Evolutionary conservation across 73 alveolate genomes (phyloP), one percentile per base, ranked within the genome.

Genomic region (Paramecium tetraurelia): DNA sequence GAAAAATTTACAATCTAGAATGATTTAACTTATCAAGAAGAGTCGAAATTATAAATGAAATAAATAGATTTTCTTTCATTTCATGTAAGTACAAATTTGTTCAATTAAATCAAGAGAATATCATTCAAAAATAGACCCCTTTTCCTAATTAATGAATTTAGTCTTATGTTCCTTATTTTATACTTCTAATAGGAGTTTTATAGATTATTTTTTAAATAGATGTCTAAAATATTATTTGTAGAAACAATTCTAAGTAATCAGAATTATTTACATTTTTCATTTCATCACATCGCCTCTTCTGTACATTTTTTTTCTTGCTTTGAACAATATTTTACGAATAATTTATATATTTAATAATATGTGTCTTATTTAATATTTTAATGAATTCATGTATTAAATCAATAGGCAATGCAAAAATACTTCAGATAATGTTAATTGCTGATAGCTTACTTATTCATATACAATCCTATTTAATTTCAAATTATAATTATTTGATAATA

Each of bases 11-110:
- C 94, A 76, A 97, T 97, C 57, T 95, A 85, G 35, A 97, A 97
- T 77, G 99, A 97, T 33, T 93, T 96, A 87, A 96, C 98, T 36
- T 98, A 98, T 16, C 99, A 97, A 86, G 99, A 96, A 95, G 99
- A 96, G 92, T 95, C 95, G 53, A 96, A 97, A 93, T 92, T 97
- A 5, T 97, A 1, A 98, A 96, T 85, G 96, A 93, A 85, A 96
- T 96, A 20, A 69, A 80, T 88, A 70, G 89, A 77, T 7, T 41
- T 40, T 14, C 16, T 72, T 36, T 77, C 38, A 59, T 29, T 22
- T 22, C 9, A 59, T 59, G 22, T 5, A 29, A 59, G 9, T 12
- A 59, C 11, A 4, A 14, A 59, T 18, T 27, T 27, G 1, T 27
- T 27, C 31, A 27, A 27, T 27, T 27, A 27, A 27, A 27, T 27